Conservation (phyloP, 2,329 filamentous ascomycete species). For the Aspergillus phoenicis region DNA sequence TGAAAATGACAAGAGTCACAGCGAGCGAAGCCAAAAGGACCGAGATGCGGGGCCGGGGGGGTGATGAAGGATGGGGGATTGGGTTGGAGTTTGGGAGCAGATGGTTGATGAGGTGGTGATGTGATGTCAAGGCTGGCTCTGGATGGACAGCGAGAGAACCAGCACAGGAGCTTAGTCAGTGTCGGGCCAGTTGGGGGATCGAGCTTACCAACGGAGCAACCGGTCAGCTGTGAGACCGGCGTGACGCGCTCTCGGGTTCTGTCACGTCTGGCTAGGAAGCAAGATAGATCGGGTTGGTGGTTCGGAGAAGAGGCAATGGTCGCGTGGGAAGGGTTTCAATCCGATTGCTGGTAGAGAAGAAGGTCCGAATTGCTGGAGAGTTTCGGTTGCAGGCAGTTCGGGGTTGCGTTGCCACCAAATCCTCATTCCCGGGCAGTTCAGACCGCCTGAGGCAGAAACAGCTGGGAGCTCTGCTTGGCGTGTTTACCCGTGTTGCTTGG, state of each 20-base stretch:
- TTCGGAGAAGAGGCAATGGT: background rate
- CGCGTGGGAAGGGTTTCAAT: background rate
- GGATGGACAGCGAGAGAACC: constrained; percentile 36
- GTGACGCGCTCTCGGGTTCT: background rate
- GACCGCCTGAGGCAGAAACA: constrained; percentile 16
- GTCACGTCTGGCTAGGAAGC: background rate
- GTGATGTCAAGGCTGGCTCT: constrained; percentile 41
- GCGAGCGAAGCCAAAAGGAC: constrained; percentile 20
- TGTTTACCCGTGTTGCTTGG: constrained; percentile 2
- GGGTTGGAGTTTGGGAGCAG: constrained; percentile 13
- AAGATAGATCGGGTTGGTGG: background rate
- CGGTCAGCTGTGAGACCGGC: constrained; percentile 22
- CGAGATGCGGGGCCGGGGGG: constrained; percentile 25
- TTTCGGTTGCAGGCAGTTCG: background rate
- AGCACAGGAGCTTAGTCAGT: constrained; percentile 40
- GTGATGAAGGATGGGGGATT: constrained; percentile 22
- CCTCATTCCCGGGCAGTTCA: background rate
- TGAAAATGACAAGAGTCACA: constrained; percentile 12
- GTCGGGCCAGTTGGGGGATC: constrained; percentile 12
- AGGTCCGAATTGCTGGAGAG: constrained; percentile 4
- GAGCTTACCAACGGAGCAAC: constrained; percentile 27
- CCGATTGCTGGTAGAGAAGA: background rate
- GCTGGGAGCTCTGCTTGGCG: constrained; percentile 6
- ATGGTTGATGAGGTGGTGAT: constrained; percentile 35
- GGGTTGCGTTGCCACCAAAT: constrained; percentile 9